Evolutionary conservation across 768 basidiomycete genomes (phyloP).

Genomic region (Serendipita sp.): DNA sequence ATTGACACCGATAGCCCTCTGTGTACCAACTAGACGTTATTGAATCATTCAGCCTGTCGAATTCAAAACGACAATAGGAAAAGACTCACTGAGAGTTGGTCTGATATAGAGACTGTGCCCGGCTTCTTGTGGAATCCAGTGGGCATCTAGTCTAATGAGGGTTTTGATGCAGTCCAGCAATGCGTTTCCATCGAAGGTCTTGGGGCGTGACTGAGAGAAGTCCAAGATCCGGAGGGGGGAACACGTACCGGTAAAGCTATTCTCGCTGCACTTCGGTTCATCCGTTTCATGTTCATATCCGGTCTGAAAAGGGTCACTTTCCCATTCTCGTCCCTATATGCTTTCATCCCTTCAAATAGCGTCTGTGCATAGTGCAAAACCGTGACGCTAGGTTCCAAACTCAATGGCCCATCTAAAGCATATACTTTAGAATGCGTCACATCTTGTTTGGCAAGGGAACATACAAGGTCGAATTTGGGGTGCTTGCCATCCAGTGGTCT

Average conservation of each 20-base stretch:
- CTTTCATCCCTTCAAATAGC: constrained; percentile 90
- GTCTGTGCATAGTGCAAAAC: constrained; percentile 90
- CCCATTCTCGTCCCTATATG: constrained; percentile 60
- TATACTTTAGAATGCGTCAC: not conserved
- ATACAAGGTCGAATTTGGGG: constrained; percentile 17
- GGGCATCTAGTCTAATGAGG: constrained; percentile 65
- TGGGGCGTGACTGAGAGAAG: constrained; percentile 17
- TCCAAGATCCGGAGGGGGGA: not conserved
- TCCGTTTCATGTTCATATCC: constrained; percentile 94
- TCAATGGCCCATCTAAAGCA: constrained; percentile 47
- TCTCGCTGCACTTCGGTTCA: constrained; percentile 71
- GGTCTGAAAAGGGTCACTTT: constrained; percentile 78
- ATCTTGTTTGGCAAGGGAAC: not conserved
- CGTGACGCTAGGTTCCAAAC: constrained; percentile 60
- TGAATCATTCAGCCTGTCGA: constrained; percentile 3
- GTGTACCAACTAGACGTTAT: constrained; percentile 48
- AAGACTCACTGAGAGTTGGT: constrained; percentile 44
- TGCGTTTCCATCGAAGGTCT: constrained; percentile 61
- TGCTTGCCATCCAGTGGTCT: constrained; percentile 57
- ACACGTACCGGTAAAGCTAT: constrained; percentile 55
- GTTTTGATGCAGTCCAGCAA: constrained; percentile 70
- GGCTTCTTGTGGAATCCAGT: constrained; percentile 81
- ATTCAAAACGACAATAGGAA: not conserved
- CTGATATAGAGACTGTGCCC: constrained; percentile 89
- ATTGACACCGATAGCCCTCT: constrained; percentile 33